Percentiles rank a stretch among this genome's conserved stretches.
Conservation (phyloP, 2,329 filamentous ascomycete species). For the Colletotrichum higginsianum region DNA sequence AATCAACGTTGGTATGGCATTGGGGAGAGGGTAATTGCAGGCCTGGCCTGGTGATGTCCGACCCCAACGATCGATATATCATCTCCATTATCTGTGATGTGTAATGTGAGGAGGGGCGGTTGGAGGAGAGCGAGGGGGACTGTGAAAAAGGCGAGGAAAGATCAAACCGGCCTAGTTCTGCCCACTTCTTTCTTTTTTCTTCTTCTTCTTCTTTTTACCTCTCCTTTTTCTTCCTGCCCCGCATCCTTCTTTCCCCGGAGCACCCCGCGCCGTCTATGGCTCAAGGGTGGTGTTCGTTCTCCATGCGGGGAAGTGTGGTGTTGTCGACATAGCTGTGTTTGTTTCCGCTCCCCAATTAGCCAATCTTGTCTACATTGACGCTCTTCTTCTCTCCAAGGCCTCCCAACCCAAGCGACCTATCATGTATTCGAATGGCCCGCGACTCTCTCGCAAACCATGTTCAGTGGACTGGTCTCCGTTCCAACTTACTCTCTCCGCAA, state of each 20-base stretch:
- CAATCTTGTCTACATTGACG: not conserved
- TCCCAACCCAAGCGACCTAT: not conserved
- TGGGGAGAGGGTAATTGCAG: slow-evolving; percentile 4
- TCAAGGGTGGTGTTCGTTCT: too few relatives aligned
- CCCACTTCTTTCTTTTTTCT: not conserved
- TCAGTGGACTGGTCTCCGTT: not conserved
- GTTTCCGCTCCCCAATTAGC: not conserved
- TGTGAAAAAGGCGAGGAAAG: not conserved
- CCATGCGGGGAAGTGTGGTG: slow-evolving; percentile 30
- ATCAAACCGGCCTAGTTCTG: not conserved
- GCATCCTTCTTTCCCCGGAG: slow-evolving; percentile 18
- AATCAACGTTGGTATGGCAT: slow-evolving; percentile 3
- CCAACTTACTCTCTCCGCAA: not conserved
- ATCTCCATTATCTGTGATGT: not conserved
- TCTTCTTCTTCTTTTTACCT: not conserved
- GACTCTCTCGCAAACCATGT: not conserved
- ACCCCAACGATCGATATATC: not conserved
- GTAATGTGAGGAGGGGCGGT: not conserved
- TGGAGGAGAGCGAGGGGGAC: not conserved
- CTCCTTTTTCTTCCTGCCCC: not conserved
- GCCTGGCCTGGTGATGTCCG: not conserved
- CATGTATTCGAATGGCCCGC: not conserved
- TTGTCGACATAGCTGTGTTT: not conserved
- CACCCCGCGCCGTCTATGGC: slow-evolving; percentile 15
- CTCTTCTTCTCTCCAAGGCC: not conserved